A percentile compares a stretch with the other conserved stretches of the same genome.
These are phyloP conservation scores for Penicillium soppii DNA, from an alignment of 495 filamentous ascomycete species.

Conservation along the genomic window DNA sequence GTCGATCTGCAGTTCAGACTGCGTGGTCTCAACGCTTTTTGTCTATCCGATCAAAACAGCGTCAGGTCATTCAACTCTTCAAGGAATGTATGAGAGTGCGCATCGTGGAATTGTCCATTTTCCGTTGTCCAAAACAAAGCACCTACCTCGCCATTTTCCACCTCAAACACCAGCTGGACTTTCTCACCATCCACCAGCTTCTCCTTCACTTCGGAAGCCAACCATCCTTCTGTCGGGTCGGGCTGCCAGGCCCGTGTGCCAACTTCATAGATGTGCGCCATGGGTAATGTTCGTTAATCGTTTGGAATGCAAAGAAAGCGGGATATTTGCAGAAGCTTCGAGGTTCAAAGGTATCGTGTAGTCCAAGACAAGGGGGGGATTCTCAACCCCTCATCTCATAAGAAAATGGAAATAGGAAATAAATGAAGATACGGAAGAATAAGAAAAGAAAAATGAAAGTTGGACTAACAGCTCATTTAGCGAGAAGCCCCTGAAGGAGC, in stretches of 20 bases:
- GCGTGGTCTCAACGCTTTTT: conserved; percentile 77
- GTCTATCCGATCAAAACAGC: conserved; percentile 48
- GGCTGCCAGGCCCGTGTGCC: conserved; percentile 98
- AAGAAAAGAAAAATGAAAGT: conserved; percentile 8
- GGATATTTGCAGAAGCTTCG: conserved; percentile 2
- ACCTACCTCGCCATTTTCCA: conserved; percentile 91
- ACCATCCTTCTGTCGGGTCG: conserved; percentile 91
- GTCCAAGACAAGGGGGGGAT: conserved; percentile 31
- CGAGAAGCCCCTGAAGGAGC: conserved; percentile 46
- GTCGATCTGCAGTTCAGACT: conserved; percentile 74
- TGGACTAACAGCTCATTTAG: conserved; percentile 38
- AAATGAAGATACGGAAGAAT: conserved; percentile 19
- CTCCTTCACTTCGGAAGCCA: conserved; percentile 90
- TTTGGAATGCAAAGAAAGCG: conserved; percentile 2
- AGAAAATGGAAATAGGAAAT: not conserved
- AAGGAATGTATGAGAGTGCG: not conserved
- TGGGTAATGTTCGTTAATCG: conserved; percentile 5
- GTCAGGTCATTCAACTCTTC: conserved; percentile 20
- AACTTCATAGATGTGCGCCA: conserved; percentile 97
- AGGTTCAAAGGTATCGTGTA: conserved; percentile 4
- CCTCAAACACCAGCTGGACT: conserved; percentile 77
- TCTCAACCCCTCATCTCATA: conserved; percentile 33
- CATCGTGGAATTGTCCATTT: not conserved
- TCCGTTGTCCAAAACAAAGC: no score
- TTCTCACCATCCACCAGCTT: conserved; percentile 84